Conservation (phyloP, 768 basidiomycete species). For the Hydnum rufescens region DNA sequence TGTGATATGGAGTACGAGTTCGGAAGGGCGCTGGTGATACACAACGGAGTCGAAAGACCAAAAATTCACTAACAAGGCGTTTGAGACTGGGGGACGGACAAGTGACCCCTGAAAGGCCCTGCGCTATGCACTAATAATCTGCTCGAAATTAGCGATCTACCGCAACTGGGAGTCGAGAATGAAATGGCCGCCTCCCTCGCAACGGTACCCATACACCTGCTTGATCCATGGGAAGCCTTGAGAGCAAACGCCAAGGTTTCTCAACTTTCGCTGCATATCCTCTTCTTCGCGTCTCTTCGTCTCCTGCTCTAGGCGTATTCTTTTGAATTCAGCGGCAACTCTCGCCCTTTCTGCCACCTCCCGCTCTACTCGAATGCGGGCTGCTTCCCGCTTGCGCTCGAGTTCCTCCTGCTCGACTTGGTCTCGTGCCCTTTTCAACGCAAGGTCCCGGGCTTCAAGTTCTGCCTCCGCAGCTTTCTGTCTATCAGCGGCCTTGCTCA, state of each 20-base stretch:
- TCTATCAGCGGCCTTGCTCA: constrained; percentile 14
- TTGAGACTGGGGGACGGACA: too few relatives aligned
- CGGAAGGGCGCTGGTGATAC: too few relatives aligned
- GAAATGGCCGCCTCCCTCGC: constrained; percentile 28
- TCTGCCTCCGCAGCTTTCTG: constrained; percentile 13
- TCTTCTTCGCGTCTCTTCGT: constrained; percentile 22
- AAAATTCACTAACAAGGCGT: too few relatives aligned
- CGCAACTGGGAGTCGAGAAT: constrained; percentile 11
- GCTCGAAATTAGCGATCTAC: too few relatives aligned
- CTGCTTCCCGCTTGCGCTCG: not conserved
- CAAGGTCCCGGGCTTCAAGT: constrained; percentile 6
- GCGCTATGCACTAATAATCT: too few relatives aligned
- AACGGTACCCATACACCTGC: constrained; percentile 25
- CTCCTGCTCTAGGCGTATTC: constrained; percentile 15
- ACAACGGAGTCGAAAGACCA: too few relatives aligned
- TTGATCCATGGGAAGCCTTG: constrained; percentile 28
- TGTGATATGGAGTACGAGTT: too few relatives aligned
- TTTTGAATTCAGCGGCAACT: not conserved
- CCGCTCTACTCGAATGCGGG: not conserved
- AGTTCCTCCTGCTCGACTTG: not conserved
- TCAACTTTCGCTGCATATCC: constrained; percentile 24
- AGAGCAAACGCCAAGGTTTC: constrained; percentile 30
- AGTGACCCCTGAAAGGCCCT: too few relatives aligned
- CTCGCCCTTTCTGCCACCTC: not conserved
- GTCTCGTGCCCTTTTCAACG: too few relatives aligned